Conservation (phyloP, 2,329 filamentous ascomycete species). For the Bipolaris cookei region DNA sequence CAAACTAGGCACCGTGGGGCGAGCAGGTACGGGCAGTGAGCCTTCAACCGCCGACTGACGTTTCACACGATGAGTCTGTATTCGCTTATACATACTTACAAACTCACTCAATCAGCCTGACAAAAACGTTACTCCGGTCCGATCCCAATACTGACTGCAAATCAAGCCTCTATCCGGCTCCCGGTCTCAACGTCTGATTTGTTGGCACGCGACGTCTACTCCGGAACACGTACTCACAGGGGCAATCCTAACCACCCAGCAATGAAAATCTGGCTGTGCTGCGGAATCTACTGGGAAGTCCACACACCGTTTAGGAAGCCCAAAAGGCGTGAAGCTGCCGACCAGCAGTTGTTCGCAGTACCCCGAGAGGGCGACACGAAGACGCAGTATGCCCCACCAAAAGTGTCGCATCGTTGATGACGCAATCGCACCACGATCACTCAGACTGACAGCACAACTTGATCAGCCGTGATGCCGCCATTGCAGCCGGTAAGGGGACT, state of each 20-base stretch:
- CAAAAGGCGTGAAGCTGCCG: conserved; percentile 14
- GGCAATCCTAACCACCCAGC: neutral
- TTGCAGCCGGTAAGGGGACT: conserved; percentile 15
- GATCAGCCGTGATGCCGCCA: conserved; percentile 15
- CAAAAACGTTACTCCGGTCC: neutral
- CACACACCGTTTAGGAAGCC: conserved; percentile 23
- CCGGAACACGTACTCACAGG: neutral
- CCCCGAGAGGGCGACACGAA: conserved; percentile 12
- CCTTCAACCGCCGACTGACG: neutral
- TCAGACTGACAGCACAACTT: conserved; percentile 13
- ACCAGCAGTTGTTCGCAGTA: conserved; percentile 25
- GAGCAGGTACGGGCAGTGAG: neutral
- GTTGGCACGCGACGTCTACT: neutral
- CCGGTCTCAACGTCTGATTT: neutral
- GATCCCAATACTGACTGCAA: no score
- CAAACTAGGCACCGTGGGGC: no score
- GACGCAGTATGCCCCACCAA: conserved; percentile 14
- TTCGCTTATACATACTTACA: neutral
- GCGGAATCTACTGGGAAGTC: conserved; percentile 27
- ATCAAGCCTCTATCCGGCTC: neutral
- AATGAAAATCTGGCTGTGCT: conserved; percentile 32
- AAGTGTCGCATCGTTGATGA: conserved; percentile 21
- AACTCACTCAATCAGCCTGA: neutral
- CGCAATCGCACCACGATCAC: conserved; percentile 19
- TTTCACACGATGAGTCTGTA: neutral